Conservation (phyloP, 1,284 basidiomycete genomes). For the Stereum hirsutum region DNA sequence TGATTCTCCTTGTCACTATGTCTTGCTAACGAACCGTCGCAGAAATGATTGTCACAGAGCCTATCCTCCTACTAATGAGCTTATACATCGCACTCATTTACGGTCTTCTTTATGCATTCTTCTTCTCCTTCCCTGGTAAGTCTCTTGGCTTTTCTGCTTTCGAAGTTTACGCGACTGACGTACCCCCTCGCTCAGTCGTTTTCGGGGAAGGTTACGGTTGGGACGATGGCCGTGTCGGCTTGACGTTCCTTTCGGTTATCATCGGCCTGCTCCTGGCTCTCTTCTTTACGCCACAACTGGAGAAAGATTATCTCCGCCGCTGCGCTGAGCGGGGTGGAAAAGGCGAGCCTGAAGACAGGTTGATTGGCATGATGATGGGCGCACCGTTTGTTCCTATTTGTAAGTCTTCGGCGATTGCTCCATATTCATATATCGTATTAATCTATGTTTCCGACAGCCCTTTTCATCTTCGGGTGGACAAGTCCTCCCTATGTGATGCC, state of each 20-base stretch:
- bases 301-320: conserved; percentile 22
- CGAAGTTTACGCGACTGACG: no score
- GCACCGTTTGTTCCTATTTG: conserved; percentile 10
- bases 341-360: conserved; percentile 33
- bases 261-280: conserved; percentile 32
- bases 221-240: conserved; percentile 31
- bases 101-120: conserved; percentile 17
- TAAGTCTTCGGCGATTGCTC: conserved; percentile 20
- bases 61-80: conserved; percentile 35
- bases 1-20: not conserved
- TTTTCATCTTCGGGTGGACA: conserved; percentile 29
- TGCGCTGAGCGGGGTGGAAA: conserved; percentile 18
- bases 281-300: conserved; percentile 25
- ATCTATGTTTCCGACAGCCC: conserved; percentile 24
- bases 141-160: no score
- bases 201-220: conserved; percentile 32
- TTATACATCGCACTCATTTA: conserved; percentile 39
- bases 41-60: conserved; percentile 31
- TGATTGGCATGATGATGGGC: no score
- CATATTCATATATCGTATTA: conserved; percentile 14
- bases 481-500: conserved; percentile 13
- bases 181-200: no score
- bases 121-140: conserved; percentile 26
- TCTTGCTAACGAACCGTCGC: conserved; percentile 8
- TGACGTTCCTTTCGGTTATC: conserved; percentile 37